phyloP scores from a whole-genome alignment of 2,329 filamentous ascomycete species.

The Aspergillus floridensis region DNA sequence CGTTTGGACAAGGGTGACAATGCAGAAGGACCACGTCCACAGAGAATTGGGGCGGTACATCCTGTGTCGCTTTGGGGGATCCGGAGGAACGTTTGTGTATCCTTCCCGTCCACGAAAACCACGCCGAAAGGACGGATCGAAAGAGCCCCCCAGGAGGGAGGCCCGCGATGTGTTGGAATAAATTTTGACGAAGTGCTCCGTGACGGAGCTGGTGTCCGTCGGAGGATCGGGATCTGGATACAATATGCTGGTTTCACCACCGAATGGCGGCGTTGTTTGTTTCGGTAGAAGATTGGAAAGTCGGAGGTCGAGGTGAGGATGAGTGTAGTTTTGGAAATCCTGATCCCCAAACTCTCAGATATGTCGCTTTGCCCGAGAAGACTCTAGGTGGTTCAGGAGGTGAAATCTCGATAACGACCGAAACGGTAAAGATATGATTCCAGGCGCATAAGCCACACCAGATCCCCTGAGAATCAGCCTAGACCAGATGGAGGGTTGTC shows the following conservation, averaged over 20 bases:
- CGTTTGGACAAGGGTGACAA: conserved; percentile 71
- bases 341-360: background rate
- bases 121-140: conserved; percentile 51
- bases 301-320: background rate
- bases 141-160: conserved; percentile 59
- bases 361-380: background rate
- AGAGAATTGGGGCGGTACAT: conserved; percentile 77
- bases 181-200: conserved; percentile 52
- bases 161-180: conserved; percentile 55
- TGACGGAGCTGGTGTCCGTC: conserved; percentile 36
- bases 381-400: conserved; percentile 15
- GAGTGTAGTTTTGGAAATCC: background rate
- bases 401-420: conserved; percentile 8
- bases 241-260: conserved; percentile 36
- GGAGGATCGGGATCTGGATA: conserved; percentile 25
- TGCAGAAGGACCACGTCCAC: conserved; percentile 87
- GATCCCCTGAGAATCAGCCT: conserved; percentile 4
- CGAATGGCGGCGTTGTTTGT: conserved; percentile 21
- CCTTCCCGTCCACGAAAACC: conserved; percentile 54
- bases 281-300: background rate
- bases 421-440: conserved; percentile 7
- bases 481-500: conserved; percentile 7
- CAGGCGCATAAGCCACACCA: conserved; percentile 14
- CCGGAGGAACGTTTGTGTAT: conserved; percentile 41
- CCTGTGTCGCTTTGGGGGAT: conserved; percentile 36